These are phyloP conservation scores for Clathrus columnatus DNA, from an alignment of 768 basidiomycete genomes.

Conservation along the genomic window DNA sequence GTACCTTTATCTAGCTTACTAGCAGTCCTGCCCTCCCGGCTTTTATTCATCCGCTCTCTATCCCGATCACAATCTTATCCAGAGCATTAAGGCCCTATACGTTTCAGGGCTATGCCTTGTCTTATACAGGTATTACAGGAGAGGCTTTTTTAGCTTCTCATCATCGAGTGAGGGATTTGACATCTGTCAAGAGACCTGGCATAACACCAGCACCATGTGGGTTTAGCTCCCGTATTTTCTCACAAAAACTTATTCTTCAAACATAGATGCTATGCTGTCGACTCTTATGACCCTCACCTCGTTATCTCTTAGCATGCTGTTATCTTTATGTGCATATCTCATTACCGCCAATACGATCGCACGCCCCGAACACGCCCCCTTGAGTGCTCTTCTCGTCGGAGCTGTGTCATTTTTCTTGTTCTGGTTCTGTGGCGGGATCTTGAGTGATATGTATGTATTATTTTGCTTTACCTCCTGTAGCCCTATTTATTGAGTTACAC, in stretches of 20 bases:
- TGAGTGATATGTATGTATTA: constrained; percentile 58
- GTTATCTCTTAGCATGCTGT: constrained; percentile 71
- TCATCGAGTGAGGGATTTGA: constrained; percentile 46
- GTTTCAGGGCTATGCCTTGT: constrained; percentile 40
- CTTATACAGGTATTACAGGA: constrained; percentile 71
- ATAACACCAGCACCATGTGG: constrained; percentile 27
- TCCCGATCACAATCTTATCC: constrained; percentile 27
- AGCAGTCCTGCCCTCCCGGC: constrained; percentile 13
- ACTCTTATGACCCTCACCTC: constrained; percentile 53
- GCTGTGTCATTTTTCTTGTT: constrained; percentile 76
- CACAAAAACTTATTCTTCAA: constrained; percentile 21
- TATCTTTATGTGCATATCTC: constrained; percentile 74
- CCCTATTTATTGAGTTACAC: background rate
- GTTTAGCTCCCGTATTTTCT: background rate
- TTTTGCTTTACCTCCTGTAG: background rate
- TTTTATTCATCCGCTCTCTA: constrained; percentile 18
- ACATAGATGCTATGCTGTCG: constrained; percentile 64
- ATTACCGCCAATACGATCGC: constrained; percentile 77
- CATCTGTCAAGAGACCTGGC: constrained; percentile 40
- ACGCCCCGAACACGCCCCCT: constrained; percentile 63
- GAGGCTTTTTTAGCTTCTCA: constrained; percentile 57
- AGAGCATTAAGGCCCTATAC: constrained; percentile 41
- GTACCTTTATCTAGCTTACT: constrained; percentile 10
- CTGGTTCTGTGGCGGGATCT: constrained; percentile 71
- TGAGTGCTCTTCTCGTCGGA: constrained; percentile 68